A percentile compares a stretch with the other conserved stretches of the same genome.
phyloP scores from a whole-genome alignment of 1,284 basidiomycete species.

The Rhodotorula sp. region DNA sequence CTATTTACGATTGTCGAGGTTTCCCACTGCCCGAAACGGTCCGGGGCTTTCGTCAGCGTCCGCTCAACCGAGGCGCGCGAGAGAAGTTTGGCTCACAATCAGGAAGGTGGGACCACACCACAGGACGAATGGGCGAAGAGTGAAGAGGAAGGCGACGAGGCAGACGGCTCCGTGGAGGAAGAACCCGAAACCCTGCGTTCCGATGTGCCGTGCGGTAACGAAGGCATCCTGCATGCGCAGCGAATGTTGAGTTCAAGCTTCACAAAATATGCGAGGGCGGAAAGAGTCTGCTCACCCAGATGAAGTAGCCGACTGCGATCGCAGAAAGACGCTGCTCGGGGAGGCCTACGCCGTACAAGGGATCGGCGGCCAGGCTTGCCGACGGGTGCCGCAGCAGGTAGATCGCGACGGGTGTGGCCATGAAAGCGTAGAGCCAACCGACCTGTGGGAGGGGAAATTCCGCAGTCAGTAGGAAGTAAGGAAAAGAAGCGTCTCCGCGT shows the following conservation, averaged over 20 bases:
- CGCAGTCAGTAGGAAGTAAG: too few relatives aligned
- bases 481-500: too few relatives aligned
- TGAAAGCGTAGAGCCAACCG: slow-evolving; percentile 43
- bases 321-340: slow-evolving; percentile 31
- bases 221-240: slow-evolving; percentile 46
- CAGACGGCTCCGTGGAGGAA: slow-evolving; percentile 49
- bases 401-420: slow-evolving; percentile 35
- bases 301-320: slow-evolving; percentile 38
- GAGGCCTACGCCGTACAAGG: slow-evolving; percentile 26
- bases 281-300: slow-evolving; percentile 25
- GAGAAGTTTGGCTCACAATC: slow-evolving; percentile 30
- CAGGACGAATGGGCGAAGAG: slow-evolving; percentile 48
- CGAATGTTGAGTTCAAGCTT: neutral
- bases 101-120: slow-evolving; percentile 49
- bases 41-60: neutral
- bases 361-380: slow-evolving; percentile 21
- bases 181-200: slow-evolving; percentile 49
- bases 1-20: slow-evolving; percentile 32
- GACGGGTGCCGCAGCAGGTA: slow-evolving; percentile 26
- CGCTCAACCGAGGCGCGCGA: neutral
- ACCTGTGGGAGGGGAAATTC: slow-evolving; percentile 35
- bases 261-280: neutral
- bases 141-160: slow-evolving; percentile 45
- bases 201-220: slow-evolving; percentile 43
- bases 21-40: slow-evolving; percentile 30